Base-by-base conservation (phyloP, 495 filamentous ascomycete species). In the Sordaria brevicollis region DNA sequence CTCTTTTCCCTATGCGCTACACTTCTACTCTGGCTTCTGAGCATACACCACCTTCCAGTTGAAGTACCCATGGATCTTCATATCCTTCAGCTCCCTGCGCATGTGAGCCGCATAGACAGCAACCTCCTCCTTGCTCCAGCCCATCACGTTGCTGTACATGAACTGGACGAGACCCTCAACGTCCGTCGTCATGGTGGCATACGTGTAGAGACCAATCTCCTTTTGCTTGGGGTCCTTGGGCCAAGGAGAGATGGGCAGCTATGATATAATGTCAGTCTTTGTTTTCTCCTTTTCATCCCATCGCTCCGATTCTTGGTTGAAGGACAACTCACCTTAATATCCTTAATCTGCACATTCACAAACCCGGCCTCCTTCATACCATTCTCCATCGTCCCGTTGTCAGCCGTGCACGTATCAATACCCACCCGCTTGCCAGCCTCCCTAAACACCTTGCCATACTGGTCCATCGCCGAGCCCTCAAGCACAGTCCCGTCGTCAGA, bases 171-270 rank as follows among this genome's bases (percentile, higher is more conserved):
- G 79, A 1, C 80, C 80, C 65, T 80, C 80, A 6, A 74, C 68
- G 36, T 80, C 80, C 37, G 72, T 70, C 17, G 75, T 75, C 10
- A 80, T 68, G n/a, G 75, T 76, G 0, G 77, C 67, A n/a, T 77
- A 71, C 5, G 67, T 70, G 35, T 73, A 81, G 25, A 74, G 73
- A 3, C 87, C 87, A 37, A 89, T 78, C 72, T 86, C 80, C 74
- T 82, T 87, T 43, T 81, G 41, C 65, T 81, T 81, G 19, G 76
- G 76, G 38, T 89, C 84, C 11, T 73, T 76, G 1, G 85, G 75
- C 87, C 87, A 89, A 1, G 80, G 74, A 6, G 85, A 84, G 33
- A 88, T 68, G 2, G 86, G 85, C 72, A 71, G 71, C 80, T 79
- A 70, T 65, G 34, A 39, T 5, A n/a, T 8, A 35, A n/a, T n/a